phyloP scores from a whole-genome alignment of 371 early-diverging fungal species.

The Funneliformis caledonium region DNA sequence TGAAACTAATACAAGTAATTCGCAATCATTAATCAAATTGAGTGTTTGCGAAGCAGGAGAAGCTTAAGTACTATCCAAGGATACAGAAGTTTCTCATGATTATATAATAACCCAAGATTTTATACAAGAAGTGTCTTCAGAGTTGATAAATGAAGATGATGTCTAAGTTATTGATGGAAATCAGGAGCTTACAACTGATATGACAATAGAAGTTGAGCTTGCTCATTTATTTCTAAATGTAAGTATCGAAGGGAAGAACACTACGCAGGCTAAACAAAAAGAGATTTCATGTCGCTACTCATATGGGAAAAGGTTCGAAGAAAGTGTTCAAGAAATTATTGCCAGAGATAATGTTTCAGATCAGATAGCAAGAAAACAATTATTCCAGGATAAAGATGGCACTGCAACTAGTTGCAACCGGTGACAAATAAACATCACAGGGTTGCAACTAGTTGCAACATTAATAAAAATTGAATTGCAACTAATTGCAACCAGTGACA shows the following conservation, averaged over 20 bases:
- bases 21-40: not conserved
- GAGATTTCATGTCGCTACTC: not conserved
- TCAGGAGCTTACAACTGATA: not conserved
- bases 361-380: not conserved
- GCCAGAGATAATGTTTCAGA: not conserved
- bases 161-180: constrained; percentile 8
- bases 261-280: not conserved
- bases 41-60: too few relatives aligned
- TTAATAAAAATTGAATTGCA: too few relatives aligned
- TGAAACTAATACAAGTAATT: not conserved
- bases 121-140: constrained; percentile 25
- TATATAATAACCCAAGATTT: constrained; percentile 19
- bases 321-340: not conserved
- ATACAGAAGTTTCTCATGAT: constrained; percentile 17
- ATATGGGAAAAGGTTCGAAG: constrained; percentile 9
- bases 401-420: too few relatives aligned
- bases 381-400: too few relatives aligned
- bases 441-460: too few relatives aligned
- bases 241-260: not conserved
- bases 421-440: too few relatives aligned
- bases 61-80: not conserved
- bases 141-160: not conserved
- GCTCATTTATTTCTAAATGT: not conserved
- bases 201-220: not conserved
- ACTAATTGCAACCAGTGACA: too few relatives aligned